These are phyloP conservation scores for Carex scoparia DNA, from an alignment of 176 grass and related monocot genomes.

Conservation along the genomic window DNA sequence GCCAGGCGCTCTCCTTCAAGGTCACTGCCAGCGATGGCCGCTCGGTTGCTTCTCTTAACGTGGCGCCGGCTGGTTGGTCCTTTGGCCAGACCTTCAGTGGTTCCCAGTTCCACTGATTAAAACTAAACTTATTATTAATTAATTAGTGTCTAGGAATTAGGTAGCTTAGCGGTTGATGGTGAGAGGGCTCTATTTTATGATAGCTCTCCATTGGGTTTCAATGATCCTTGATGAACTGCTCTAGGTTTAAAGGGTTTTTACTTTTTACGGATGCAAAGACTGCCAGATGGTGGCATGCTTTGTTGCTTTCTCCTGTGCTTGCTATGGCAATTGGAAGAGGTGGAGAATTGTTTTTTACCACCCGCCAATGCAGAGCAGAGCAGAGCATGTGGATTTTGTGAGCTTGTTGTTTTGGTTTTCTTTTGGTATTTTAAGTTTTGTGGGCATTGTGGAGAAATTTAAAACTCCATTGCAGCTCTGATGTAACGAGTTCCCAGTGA, in stretches of 20 bases:
- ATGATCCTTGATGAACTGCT: background rate
- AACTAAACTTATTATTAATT: background rate
- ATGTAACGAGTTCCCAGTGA: background rate
- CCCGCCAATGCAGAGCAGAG: background rate
- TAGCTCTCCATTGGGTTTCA: background rate
- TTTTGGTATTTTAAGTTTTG: background rate
- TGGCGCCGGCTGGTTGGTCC: constrained; percentile 51
- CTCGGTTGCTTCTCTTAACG: constrained; percentile 41
- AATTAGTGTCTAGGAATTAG: background rate
- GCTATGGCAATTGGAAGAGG: constrained; percentile 11
- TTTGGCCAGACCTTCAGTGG: constrained; percentile 83
- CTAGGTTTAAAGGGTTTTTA: background rate
- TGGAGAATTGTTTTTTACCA: constrained; percentile 7
- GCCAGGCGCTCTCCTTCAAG: constrained; percentile 49
- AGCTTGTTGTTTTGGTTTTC: background rate
- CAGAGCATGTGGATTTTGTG: background rate
- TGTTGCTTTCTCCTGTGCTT: background rate
- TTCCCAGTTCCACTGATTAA: constrained; percentile 48
- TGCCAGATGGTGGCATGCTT: background rate
- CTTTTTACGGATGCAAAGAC: background rate
- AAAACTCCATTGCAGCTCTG: background rate
- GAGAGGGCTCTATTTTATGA: constrained; percentile 19
- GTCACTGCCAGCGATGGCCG: constrained; percentile 53
- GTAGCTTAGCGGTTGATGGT: background rate
- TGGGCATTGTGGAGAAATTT: background rate